Evolutionary conservation across 2,329 filamentous ascomycete genomes (phyloP), one percentile per base, ranked within the genome.

Genomic region (Thelonectria blattea): DNA sequence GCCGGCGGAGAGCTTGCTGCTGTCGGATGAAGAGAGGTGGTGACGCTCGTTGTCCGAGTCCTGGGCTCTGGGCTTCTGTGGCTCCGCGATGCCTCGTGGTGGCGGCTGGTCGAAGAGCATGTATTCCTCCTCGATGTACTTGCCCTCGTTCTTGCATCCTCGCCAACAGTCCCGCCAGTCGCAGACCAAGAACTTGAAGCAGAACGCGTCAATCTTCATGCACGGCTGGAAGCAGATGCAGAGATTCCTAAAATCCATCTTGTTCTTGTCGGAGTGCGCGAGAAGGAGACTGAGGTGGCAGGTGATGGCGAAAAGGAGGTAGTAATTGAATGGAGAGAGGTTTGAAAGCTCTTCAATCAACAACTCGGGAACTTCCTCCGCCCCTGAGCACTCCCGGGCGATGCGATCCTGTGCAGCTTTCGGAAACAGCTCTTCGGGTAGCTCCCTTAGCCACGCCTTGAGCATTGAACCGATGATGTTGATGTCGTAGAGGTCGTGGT

Each of bases 161-260:
- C 95, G 93, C 94, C 94, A 98, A 79, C 94, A 98, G 68, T 96
- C 90, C 68, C 93, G 89, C 94, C 94, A 98, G 73, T 98, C 91
- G 72, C 92, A 92, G 18, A 98, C 93, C 12, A 98, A 83, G 66
- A 97, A 97, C 71, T 93, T 92, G 83, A 98, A 98, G 75, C 92
- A 96, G 75, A 94, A 96, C 1, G 89, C 89, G 71, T 98, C 94
- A 60, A 98, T 95, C 78, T 94, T 96, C 86, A 98, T 92, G 76
- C 93, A 96, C 3, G 94, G 94, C 76, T 97, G 93, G 77, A 97
- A 97, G 79, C 94, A 98, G 69, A 97, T 96, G 78, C 93, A 96
- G 22, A 98, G 81, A 67, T 97, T 97, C 72, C 92, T 88, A 74
- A 94, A 97, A 73, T 96, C 92, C 94, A 98, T 98, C 80, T 96